Conservation (phyloP, 176 grass and related monocot genomes). For the Triticum aestivum region DNA sequence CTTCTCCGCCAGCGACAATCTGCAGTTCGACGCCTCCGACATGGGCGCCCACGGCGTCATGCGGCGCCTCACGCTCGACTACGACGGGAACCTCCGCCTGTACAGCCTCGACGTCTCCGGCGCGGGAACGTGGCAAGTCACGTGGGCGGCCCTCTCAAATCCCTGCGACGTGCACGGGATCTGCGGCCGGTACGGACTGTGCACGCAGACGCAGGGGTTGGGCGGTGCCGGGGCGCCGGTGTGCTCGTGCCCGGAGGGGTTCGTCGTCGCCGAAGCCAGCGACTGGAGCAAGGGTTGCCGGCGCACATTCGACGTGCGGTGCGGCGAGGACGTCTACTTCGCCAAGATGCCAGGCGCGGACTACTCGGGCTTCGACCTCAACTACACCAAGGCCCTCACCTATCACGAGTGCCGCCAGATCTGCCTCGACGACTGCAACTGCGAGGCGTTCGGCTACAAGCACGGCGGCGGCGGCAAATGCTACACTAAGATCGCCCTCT, state of each 20-base stretch:
- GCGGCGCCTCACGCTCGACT: constrained; percentile 61
- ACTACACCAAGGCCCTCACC: not conserved
- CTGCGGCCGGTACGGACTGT: constrained; percentile 51
- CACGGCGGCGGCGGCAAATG: constrained; percentile 38
- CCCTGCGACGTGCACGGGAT: constrained; percentile 51
- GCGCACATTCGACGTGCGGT: constrained; percentile 13
- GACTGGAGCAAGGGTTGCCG: constrained; percentile 73
- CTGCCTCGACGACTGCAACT: constrained; percentile 48
- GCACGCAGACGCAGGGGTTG: constrained; percentile 35
- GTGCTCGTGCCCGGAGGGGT: constrained; percentile 53
- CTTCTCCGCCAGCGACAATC: constrained; percentile 49
- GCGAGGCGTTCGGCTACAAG: constrained; percentile 59
- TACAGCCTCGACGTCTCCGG: constrained; percentile 46
- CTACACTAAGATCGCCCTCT: constrained; percentile 51
- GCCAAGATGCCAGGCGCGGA: constrained; percentile 2
- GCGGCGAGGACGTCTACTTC: constrained; percentile 32
- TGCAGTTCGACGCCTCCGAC: constrained; percentile 48
- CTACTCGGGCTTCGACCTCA: constrained; percentile 57
- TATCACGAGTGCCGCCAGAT: constrained; percentile 32
- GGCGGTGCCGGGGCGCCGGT: not conserved
- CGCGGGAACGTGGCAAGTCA: constrained; percentile 31
- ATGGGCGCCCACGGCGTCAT: constrained; percentile 20
- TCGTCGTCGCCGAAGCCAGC: constrained; percentile 18
- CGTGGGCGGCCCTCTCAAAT: constrained; percentile 41
- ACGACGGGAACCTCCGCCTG: constrained; percentile 67